Conservation (phyloP, 179 eudicot genomes). For the Amaranthus tricolor region DNA sequence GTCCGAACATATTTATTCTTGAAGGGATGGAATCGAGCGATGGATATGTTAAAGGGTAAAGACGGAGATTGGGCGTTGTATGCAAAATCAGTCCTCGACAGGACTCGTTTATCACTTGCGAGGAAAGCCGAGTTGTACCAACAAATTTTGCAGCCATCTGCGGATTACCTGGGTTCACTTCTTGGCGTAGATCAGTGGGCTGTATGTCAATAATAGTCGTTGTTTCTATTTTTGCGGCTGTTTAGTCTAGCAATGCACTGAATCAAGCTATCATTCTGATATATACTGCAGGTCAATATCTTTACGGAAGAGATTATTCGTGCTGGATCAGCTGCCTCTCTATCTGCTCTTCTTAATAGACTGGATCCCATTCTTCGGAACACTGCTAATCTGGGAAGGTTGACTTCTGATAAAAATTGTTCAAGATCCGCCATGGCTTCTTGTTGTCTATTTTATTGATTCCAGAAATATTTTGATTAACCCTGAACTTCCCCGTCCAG, state of each 20-base stretch:
- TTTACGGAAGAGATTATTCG: slow-evolving; percentile 97
- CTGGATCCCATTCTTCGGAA: slow-evolving; percentile 91
- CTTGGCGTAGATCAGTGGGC: slow-evolving; percentile 96
- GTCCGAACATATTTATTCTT: slow-evolving; percentile 8
- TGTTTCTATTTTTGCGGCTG: not conserved
- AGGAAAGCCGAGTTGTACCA: slow-evolving; percentile 91
- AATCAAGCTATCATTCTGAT: slow-evolving; percentile 14
- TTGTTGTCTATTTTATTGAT: not conserved
- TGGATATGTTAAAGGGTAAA: slow-evolving; percentile 58
- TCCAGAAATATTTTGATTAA: slow-evolving; percentile 20
- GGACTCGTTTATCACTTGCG: slow-evolving; percentile 85
- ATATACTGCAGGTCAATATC: slow-evolving; percentile 68
- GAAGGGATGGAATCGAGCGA: slow-evolving; percentile 86
- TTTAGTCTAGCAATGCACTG: slow-evolving; percentile 3
- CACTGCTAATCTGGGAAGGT: slow-evolving; percentile 97
- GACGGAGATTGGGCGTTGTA: slow-evolving; percentile 83
- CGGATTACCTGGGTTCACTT: slow-evolving; percentile 85
- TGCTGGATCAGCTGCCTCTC: slow-evolving; percentile 98
- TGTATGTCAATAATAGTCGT: slow-evolving; percentile 45
- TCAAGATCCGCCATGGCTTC: not conserved
- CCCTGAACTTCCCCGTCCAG: slow-evolving; percentile 42
- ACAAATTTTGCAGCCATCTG: slow-evolving; percentile 87
- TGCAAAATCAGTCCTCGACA: slow-evolving; percentile 96
- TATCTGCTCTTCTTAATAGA: slow-evolving; percentile 89
- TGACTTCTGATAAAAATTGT: slow-evolving; percentile 8